These are phyloP conservation scores for Orbilia oligospora DNA, from an alignment of 2,329 filamentous ascomycete species.

Conservation along the genomic window DNA sequence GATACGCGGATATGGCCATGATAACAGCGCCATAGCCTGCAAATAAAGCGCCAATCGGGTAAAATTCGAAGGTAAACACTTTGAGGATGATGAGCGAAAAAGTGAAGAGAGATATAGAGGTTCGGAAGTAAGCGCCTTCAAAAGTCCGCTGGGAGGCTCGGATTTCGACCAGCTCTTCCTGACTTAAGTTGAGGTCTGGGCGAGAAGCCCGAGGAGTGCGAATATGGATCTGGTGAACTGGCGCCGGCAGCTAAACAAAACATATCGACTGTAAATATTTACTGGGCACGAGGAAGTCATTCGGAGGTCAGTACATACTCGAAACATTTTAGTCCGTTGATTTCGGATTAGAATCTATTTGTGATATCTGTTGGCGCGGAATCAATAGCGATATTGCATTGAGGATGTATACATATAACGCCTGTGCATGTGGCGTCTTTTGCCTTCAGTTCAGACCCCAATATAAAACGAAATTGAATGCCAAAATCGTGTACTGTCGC, in stretches of 20 bases:
- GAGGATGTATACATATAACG: neutral
- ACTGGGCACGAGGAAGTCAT: neutral
- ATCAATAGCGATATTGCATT: neutral
- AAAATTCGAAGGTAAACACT: slow-evolving; percentile 97
- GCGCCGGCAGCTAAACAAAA: slow-evolving; percentile 37
- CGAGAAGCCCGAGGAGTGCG: slow-evolving; percentile 14
- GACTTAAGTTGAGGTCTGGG: slow-evolving; percentile 72
- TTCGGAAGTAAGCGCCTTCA: slow-evolving; percentile 96
- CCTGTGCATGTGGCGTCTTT: slow-evolving; percentile 19
- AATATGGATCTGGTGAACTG: slow-evolving; percentile 43
- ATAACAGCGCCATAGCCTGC: slow-evolving; percentile 91
- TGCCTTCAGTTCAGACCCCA: neutral
- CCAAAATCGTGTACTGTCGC: neutral
- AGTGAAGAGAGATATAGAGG: slow-evolving; percentile 92
- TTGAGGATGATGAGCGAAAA: slow-evolving; percentile 95
- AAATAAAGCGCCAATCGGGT: slow-evolving; percentile 95
- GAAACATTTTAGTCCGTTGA: slow-evolving; percentile 8
- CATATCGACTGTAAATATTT: neutral
- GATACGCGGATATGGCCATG: slow-evolving; percentile 84
- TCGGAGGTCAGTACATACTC: slow-evolving; percentile 12
- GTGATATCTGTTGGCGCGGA: neutral
- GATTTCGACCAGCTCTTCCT: slow-evolving; percentile 90
- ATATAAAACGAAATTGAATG: neutral
- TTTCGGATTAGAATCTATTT: neutral
- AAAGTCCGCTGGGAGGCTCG: slow-evolving; percentile 96